These are phyloP conservation scores for Pythium phragmiticola DNA, from an alignment of 352 stramenopile species.

Conservation along the genomic window DNA sequence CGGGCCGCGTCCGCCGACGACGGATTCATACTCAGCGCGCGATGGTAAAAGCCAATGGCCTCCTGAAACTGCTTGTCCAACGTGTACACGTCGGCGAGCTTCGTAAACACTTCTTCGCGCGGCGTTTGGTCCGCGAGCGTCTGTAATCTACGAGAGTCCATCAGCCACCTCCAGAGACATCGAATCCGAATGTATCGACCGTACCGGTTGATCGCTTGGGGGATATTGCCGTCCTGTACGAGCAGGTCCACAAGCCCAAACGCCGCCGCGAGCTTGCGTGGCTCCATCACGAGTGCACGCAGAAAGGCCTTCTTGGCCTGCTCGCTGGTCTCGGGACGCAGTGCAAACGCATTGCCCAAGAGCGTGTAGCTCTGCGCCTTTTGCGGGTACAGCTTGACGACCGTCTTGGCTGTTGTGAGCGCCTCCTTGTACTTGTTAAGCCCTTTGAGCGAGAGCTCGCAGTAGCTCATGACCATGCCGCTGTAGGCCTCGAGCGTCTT, in stretches of 20 bases:
- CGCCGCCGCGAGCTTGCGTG: constrained; percentile 53
- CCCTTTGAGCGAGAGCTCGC: constrained; percentile 57
- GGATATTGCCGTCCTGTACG: constrained; percentile 52
- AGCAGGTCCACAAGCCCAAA: constrained; percentile 74
- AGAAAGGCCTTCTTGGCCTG: constrained; percentile 61
- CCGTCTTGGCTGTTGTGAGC: constrained; percentile 57
- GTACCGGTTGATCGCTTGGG: constrained; percentile 58
- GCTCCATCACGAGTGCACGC: constrained; percentile 60
- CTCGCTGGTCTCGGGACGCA: constrained; percentile 56
- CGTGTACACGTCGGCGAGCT: constrained; percentile 72
- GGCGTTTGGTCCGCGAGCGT: constrained; percentile 45
- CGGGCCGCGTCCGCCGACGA: constrained; percentile 45
- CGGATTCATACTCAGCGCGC: constrained; percentile 60
- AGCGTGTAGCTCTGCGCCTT: constrained; percentile 70
- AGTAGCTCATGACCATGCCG: constrained; percentile 75
- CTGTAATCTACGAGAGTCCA: constrained; percentile 32
- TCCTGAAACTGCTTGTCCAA: constrained; percentile 68
- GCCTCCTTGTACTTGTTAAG: constrained; percentile 77
- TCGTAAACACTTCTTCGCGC: constrained; percentile 69
- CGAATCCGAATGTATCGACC: background rate
- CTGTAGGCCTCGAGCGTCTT: constrained; percentile 67
- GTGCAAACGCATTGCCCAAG: constrained; percentile 72
- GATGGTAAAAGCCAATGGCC: constrained; percentile 69
- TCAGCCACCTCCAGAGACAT: background rate
- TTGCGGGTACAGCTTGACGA: constrained; percentile 68